Evolutionary conservation across 306 rosid genomes (phyloP).

Genomic region (Corylus avellana): DNA sequence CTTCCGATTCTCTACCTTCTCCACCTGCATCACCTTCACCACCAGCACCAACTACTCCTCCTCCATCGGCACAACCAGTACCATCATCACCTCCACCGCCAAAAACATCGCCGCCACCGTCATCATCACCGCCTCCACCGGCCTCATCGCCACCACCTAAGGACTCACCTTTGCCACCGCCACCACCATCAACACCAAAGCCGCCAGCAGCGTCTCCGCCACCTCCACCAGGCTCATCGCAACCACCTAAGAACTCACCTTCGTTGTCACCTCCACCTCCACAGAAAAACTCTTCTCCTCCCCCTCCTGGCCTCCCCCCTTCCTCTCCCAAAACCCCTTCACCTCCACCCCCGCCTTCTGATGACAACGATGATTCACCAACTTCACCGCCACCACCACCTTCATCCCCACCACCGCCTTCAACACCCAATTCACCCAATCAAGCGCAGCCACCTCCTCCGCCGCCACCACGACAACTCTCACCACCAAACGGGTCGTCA

Average conservation of each 20-base stretch:
- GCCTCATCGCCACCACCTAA: slow-evolving; percentile 13
- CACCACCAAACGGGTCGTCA: slow-evolving; percentile 18
- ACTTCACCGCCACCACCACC: background rate
- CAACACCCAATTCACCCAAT: background rate
- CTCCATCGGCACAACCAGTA: slow-evolving; percentile 15
- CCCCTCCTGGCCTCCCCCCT: slow-evolving; percentile 32
- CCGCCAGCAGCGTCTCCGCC: slow-evolving; percentile 29
- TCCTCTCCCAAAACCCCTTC: background rate
- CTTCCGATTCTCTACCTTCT: slow-evolving; percentile 29
- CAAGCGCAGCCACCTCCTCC: slow-evolving; percentile 30
- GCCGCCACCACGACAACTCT: background rate
- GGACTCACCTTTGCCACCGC: background rate
- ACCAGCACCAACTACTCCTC: slow-evolving; percentile 12
- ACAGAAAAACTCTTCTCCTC: slow-evolving; percentile 7
- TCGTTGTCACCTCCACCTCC: background rate
- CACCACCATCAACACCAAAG: slow-evolving; percentile 13
- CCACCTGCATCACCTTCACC: slow-evolving; percentile 7
- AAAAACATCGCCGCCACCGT: slow-evolving; percentile 5
- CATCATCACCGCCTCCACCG: slow-evolving; percentile 24
- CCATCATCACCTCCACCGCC: background rate
- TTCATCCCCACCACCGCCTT: slow-evolving; percentile 10
- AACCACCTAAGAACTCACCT: background rate
- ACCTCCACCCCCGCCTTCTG: slow-evolving; percentile 9
- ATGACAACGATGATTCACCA: background rate
- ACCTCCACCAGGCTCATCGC: background rate